Evolutionary conservation across 2,329 filamentous ascomycete species (phyloP), one percentile per base, ranked within the genome.

Genomic region (Cytospora piceae): DNA sequence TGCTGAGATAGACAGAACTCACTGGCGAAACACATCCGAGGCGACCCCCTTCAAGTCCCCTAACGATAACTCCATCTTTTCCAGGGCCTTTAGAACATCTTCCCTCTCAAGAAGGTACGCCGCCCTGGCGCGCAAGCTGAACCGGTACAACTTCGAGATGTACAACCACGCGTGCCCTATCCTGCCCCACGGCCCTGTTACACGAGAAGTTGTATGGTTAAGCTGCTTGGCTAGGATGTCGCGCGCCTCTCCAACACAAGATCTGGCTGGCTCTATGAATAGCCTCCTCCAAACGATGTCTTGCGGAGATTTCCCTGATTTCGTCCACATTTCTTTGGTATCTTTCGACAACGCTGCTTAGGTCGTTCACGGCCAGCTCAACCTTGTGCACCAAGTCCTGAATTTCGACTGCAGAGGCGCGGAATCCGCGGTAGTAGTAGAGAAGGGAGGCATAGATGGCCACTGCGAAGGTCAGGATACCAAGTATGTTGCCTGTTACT

Each of bases 401-500:
- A 31, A 42, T 7, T 27, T 61, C 29, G 24, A n/a, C 20, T 24
- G 5, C 37, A n/a, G 39, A 42, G 37, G 22, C 37, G 14, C n/a
- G 56, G 22, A 58, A 27, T n/a, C 20, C 37, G 24, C 34, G 32
- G 56, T 34, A 52, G 58, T 29, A 34, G 29, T 61, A 55, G 11
- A 49, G 32, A 24, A 42, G 8, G 5, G 49, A 42, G 4, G 29
- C n/a, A 22, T 22, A 61, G 29, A 61, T 8, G 20, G 42, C 42
- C 9, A 60, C 20, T 15, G 42, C 58, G 34, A 53, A 52, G 59
- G 49, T 55, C 27, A 61, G 24, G 22, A 61, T 54, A 34, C 52
- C 34, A 6, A 29, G 53, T 17, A 61, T 17, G 51, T 42, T 29
- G n/a, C 49, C 22, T 17, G 51, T 61, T 3, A 46, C 54, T 17